These are phyloP conservation scores for Incumbomyces delicatus DNA, from an alignment of 2,329 filamentous ascomycete genomes.

Conservation along the genomic window DNA sequence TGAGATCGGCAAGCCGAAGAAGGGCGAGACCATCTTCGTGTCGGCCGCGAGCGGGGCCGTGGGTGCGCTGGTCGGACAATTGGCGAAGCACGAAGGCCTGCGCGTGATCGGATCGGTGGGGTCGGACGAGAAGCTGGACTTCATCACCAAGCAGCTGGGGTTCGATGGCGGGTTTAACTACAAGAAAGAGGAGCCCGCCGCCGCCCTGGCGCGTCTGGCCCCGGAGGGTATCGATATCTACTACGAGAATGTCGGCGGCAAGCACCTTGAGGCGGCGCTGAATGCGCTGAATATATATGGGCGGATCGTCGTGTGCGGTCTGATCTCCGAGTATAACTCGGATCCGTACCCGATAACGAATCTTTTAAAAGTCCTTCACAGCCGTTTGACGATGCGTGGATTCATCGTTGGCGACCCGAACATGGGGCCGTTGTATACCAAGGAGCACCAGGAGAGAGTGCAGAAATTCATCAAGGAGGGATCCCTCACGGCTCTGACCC, in stretches of 20 bases:
- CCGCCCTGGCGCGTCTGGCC: conserved; percentile 60
- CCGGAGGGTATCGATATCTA: conserved; percentile 75
- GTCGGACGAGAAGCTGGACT: conserved; percentile 68
- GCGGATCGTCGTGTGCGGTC: conserved; percentile 49
- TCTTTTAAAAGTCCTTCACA: conserved; percentile 61
- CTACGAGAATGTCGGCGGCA: conserved; percentile 71
- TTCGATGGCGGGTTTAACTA: conserved; percentile 78
- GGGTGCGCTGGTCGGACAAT: conserved; percentile 71
- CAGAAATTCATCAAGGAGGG: conserved; percentile 69
- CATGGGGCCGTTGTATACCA: conserved; percentile 55
- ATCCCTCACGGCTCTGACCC: conserved; percentile 58
- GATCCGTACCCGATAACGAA: too few relatives aligned
- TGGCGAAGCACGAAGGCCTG: conserved; percentile 72
- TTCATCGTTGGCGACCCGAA: conserved; percentile 62
- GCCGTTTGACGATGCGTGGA: conserved; percentile 58
- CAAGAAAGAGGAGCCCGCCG: conserved; percentile 64
- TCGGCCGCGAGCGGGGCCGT: conserved; percentile 72
- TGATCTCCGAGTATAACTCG: conserved; percentile 77
- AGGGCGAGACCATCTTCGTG: conserved; percentile 73
- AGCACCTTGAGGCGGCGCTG: conserved; percentile 61
- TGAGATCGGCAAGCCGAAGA: conserved; percentile 63
- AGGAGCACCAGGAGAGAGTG: conserved; percentile 67
- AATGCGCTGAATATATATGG: conserved; percentile 55
- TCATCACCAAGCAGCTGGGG: conserved; percentile 57
- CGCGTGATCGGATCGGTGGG: conserved; percentile 73